Percentiles rank a stretch among this genome's conserved stretches.
Conservation (phyloP, 495 filamentous ascomycete species). For the Xylaria grammica region DNA sequence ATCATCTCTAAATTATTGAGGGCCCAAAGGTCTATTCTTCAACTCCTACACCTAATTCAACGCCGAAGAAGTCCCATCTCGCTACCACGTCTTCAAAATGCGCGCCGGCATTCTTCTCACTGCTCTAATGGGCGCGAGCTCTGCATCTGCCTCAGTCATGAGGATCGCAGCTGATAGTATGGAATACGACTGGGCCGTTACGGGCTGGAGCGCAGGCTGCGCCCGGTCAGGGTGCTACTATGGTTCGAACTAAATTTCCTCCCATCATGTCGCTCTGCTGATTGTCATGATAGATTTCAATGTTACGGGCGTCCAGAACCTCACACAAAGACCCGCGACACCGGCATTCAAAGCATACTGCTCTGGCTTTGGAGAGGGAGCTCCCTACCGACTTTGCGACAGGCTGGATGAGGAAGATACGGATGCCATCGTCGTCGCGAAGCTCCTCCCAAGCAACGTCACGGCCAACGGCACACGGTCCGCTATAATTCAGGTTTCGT, state of each 20-base stretch:
- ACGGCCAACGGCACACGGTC: constrained; percentile 26
- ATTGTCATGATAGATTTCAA: constrained; percentile 31
- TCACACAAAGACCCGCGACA: constrained; percentile 24
- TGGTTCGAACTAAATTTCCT: constrained; percentile 23
- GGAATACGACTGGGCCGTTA: constrained; percentile 33
- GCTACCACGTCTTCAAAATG: constrained; percentile 26
- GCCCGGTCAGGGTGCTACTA: constrained; percentile 24
- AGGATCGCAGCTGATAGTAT: constrained; percentile 25
- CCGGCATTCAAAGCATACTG: constrained; percentile 38
- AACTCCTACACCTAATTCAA: neutral
- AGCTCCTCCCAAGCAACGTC: constrained; percentile 31
- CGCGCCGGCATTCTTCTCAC: constrained; percentile 31
- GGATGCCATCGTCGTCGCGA: constrained; percentile 28
- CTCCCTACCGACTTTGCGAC: constrained; percentile 29
- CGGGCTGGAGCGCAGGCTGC: constrained; percentile 38
- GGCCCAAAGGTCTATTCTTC: neutral
- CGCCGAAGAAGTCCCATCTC: neutral
- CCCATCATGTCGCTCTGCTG: neutral
- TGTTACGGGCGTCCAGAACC: constrained; percentile 29
- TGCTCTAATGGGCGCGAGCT: constrained; percentile 26
- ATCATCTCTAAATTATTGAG: neutral
- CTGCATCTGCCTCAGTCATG: constrained; percentile 29
- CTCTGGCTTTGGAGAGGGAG: constrained; percentile 32
- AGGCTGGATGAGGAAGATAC: constrained; percentile 24
- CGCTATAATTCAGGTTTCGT: constrained; percentile 36